Evolutionary conservation across 495 filamentous ascomycete genomes (phyloP).

Genomic region (Talaromyces stipitatus): DNA sequence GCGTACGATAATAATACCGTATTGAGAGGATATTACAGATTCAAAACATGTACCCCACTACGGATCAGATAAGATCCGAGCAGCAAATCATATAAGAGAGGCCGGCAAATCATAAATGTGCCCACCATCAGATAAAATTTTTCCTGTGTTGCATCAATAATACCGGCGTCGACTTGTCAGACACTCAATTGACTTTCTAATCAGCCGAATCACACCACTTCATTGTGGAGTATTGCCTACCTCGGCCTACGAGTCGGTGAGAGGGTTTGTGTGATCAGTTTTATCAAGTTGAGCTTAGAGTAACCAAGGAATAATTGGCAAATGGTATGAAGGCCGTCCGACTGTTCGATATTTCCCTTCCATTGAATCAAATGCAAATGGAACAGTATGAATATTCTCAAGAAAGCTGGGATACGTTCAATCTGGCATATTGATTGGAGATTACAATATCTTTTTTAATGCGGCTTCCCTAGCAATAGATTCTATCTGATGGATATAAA

Average conservation of each 20-base stretch:
- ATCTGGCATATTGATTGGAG: no score
- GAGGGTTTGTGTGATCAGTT: neutral
- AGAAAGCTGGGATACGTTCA: no score
- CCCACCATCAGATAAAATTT: constrained; percentile 5
- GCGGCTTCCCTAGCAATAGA: no score
- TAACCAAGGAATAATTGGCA: no score
- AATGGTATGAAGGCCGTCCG: no score
- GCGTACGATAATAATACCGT: neutral
- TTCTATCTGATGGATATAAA: no score
- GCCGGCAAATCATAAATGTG: neutral
- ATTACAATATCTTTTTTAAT: no score
- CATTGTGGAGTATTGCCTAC: neutral
- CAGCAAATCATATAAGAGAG: neutral
- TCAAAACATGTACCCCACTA: neutral
- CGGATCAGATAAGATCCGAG: constrained; percentile 5
- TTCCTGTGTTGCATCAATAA: neutral
- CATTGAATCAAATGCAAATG: no score
- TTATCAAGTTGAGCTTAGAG: no score
- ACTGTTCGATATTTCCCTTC: no score
- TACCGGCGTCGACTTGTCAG: neutral
- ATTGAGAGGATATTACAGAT: neutral
- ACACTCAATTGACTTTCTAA: neutral
- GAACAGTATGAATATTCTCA: no score
- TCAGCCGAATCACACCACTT: neutral
- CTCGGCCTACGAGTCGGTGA: neutral